Conservation (phyloP, 1,284 basidiomycete species). For the Schizophyllum amplum region DNA sequence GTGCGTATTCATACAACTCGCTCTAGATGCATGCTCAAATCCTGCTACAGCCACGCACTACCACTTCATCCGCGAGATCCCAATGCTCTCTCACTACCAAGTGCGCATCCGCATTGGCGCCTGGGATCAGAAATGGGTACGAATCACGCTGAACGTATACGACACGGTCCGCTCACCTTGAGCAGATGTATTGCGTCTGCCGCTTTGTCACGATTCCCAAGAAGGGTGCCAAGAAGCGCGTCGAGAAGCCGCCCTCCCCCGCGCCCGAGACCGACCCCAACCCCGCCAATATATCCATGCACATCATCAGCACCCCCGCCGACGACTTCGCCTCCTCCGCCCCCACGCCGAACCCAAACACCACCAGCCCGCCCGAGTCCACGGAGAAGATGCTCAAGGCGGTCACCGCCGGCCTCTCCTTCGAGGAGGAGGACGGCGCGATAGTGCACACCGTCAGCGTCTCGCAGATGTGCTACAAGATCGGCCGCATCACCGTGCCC, state of each 20-base stretch:
- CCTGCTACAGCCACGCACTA: conserved; percentile 53
- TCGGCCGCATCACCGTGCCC: conserved; percentile 51
- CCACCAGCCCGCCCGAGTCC: background rate
- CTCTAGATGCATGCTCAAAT: background rate
- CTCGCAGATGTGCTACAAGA: conserved; percentile 48
- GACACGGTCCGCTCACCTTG: background rate
- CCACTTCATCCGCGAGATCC: conserved; percentile 73
- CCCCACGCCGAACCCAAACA: background rate
- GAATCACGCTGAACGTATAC: conserved; percentile 15
- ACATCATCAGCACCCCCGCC: conserved; percentile 7
- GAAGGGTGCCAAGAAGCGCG: conserved; percentile 15
- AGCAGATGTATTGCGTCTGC: conserved; percentile 52
- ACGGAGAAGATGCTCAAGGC: conserved; percentile 24
- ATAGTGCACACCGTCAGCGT: conserved; percentile 52
- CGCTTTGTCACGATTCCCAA: conserved; percentile 59
- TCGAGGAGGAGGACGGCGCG: conserved; percentile 46
- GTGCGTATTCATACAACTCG: conserved; percentile 26
- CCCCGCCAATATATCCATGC: conserved; percentile 10
- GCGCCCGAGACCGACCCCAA: conserved; percentile 1
- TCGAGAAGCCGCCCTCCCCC: conserved; percentile 14
- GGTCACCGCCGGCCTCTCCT: conserved; percentile 26
- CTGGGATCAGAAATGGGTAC: conserved; percentile 87
- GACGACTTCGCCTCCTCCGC: conserved; percentile 4
- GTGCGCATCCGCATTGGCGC: conserved; percentile 57
- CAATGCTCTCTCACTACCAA: conserved; percentile 63